Conservation (phyloP, 176 grass and related monocot genomes). For the Paspalum vaginatum region DNA sequence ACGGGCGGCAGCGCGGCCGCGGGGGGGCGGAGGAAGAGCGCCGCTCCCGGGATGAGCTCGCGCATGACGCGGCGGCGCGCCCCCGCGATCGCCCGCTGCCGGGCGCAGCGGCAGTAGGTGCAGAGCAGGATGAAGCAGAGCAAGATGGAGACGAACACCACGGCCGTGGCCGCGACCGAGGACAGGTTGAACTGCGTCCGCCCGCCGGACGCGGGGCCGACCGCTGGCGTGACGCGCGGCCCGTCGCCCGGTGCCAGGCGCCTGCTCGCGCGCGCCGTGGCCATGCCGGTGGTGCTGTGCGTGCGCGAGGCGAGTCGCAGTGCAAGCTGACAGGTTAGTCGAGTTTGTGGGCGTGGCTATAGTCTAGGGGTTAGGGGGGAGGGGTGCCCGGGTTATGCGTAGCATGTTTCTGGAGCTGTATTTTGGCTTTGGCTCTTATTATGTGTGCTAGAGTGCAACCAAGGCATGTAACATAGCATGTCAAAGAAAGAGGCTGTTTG, state of each 20-base stretch:
- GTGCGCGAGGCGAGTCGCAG: not conserved
- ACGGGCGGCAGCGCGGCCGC: conserved; percentile 41
- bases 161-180: conserved; percentile 48
- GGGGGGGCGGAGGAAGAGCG: conserved; percentile 39
- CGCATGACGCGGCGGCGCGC: conserved; percentile 50
- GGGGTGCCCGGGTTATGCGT: too few relatives aligned
- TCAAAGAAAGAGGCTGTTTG: too few relatives aligned
- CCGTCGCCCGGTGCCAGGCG: conserved; percentile 27
- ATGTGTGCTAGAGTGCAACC: too few relatives aligned
- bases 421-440: too few relatives aligned
- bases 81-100: conserved; percentile 43
- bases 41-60: conserved; percentile 33
- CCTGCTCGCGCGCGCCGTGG: conserved; percentile 27
- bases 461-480: too few relatives aligned
- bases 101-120: conserved; percentile 65
- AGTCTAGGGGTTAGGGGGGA: too few relatives aligned
- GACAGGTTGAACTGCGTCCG: conserved; percentile 51
- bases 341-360: too few relatives aligned
- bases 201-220: not conserved
- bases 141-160: conserved; percentile 60
- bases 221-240: conserved; percentile 6
- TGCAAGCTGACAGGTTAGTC: too few relatives aligned
- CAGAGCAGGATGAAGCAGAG: conserved; percentile 67
- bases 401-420: too few relatives aligned
- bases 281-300: not conserved